These are phyloP conservation scores for Colletotrichum sp. DNA, from an alignment of 2,329 filamentous ascomycete species.

Conservation along the genomic window DNA sequence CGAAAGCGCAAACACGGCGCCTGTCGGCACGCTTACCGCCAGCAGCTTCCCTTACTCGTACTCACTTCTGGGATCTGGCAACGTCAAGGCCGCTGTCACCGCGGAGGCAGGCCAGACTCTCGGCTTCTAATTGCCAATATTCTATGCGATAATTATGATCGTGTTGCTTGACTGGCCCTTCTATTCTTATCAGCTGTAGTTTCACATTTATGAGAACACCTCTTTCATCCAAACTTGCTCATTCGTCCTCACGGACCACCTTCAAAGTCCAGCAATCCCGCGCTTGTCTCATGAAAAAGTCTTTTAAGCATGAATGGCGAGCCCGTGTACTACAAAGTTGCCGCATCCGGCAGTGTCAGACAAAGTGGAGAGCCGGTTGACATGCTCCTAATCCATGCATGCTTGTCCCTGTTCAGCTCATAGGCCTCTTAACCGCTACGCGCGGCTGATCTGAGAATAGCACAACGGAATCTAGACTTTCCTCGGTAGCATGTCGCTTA, in stretches of 20 bases:
- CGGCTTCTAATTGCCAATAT: neutral
- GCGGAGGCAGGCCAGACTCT: constrained; percentile 38
- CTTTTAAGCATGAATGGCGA: neutral
- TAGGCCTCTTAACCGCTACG: neutral
- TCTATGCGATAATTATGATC: neutral
- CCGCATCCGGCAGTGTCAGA: neutral
- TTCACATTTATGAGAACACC: neutral
- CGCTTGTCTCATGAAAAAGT: neutral
- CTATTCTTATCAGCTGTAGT: neutral
- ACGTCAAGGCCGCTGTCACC: constrained; percentile 44
- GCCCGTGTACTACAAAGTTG: neutral
- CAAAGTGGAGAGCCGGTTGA: neutral
- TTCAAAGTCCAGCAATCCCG: neutral
- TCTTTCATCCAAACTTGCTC: neutral
- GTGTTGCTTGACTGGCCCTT: neutral
- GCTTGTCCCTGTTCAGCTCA: neutral
- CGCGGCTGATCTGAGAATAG: neutral
- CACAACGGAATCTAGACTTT: neutral
- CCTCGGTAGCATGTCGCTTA: too few species aligned
- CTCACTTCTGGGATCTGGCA: constrained; percentile 42
- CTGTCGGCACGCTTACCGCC: constrained; percentile 47
- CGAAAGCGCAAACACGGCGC: constrained; percentile 48
- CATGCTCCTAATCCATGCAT: neutral
- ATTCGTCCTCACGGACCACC: neutral
- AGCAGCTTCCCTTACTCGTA: constrained; percentile 56